phyloP scores from a whole-genome alignment of 2,329 filamentous ascomycete species.

The Ascosphaera apis region DNA sequence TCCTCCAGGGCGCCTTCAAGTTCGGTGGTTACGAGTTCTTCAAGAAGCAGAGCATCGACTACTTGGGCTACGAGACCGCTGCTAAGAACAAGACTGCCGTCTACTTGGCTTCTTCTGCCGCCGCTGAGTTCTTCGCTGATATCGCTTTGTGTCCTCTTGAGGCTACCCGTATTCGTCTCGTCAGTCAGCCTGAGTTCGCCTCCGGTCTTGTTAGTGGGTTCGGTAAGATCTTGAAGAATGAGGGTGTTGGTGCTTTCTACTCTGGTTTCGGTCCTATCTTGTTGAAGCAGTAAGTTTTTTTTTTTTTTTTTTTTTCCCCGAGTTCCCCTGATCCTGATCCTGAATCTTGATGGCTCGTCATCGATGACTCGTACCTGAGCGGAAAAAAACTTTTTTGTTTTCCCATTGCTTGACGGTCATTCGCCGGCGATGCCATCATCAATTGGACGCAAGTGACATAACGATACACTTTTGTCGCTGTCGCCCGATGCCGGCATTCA shows the following conservation, averaged over 20 bases:
- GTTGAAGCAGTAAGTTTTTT: conserved; percentile 47
- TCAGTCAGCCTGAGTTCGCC: conserved; percentile 69
- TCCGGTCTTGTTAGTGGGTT: conserved; percentile 58
- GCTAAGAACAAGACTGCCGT: conserved; percentile 58
- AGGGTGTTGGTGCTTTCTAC: conserved; percentile 74
- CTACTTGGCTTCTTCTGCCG: conserved; percentile 45
- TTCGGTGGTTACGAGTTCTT: conserved; percentile 92
- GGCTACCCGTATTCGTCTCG: conserved; percentile 82
- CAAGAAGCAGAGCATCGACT: conserved; percentile 75
- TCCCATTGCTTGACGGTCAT: too few relatives aligned
- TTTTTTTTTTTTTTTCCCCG: conserved; percentile 6
- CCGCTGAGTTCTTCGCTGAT: conserved; percentile 40
- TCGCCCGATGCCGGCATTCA: too few relatives aligned
- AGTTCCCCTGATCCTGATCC: too few relatives aligned
- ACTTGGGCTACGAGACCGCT: conserved; percentile 54
- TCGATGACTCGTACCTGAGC: too few relatives aligned
- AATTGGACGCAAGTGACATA: too few relatives aligned
- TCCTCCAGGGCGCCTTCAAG: conserved; percentile 84
- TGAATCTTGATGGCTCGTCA: too few relatives aligned
- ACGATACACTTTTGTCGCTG: too few relatives aligned
- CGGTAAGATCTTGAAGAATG: conserved; percentile 57
- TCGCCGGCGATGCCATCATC: too few relatives aligned
- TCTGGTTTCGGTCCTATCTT: conserved; percentile 72
- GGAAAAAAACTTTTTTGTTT: too few relatives aligned
- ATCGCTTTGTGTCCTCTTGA: conserved; percentile 68